These are phyloP conservation scores for Syzygium aqueum DNA, from an alignment of 345 rosid species.

Conservation along the genomic window DNA sequence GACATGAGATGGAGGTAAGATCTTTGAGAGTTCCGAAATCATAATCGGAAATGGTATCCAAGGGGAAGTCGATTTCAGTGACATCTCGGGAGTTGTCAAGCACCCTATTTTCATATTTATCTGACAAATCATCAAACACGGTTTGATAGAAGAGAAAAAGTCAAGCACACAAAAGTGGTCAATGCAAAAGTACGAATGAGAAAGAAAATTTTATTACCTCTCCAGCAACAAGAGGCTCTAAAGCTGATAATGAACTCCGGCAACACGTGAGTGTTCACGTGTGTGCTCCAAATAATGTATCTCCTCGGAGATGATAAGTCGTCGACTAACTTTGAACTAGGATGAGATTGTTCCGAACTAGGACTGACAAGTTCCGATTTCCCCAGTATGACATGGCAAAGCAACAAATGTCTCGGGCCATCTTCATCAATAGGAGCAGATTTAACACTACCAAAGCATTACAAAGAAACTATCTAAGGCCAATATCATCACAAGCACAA, in stretches of 20 bases:
- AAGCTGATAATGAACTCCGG: conserved; percentile 61
- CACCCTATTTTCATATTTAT: conserved; percentile 19
- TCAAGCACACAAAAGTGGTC: background rate
- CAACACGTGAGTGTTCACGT: conserved; percentile 61
- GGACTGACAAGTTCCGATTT: conserved; percentile 47
- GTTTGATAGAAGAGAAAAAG: background rate
- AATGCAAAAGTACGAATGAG: background rate
- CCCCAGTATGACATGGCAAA: conserved; percentile 67
- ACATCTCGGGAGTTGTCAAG: conserved; percentile 5
- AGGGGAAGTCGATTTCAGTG: conserved; percentile 48
- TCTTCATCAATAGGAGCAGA: conserved; percentile 29
- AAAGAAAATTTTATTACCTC: background rate
- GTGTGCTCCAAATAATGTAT: conserved; percentile 64
- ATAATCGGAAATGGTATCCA: conserved; percentile 76
- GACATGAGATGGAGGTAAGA: conserved; percentile 35
- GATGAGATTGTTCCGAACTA: conserved; percentile 44
- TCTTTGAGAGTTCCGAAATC: conserved; percentile 46
- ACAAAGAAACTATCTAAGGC: background rate
- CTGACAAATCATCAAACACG: background rate
- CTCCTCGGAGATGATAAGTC: conserved; percentile 33
- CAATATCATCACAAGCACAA: background rate
- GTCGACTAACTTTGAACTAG: conserved; percentile 48
- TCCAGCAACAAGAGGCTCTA: conserved; percentile 31
- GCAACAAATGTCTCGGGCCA: conserved; percentile 56
- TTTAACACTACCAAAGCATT: conserved; percentile 25